These are phyloP conservation scores for Blumeria hordei DNA, from an alignment of 2,329 filamentous ascomycete species.

Conservation along the genomic window DNA sequence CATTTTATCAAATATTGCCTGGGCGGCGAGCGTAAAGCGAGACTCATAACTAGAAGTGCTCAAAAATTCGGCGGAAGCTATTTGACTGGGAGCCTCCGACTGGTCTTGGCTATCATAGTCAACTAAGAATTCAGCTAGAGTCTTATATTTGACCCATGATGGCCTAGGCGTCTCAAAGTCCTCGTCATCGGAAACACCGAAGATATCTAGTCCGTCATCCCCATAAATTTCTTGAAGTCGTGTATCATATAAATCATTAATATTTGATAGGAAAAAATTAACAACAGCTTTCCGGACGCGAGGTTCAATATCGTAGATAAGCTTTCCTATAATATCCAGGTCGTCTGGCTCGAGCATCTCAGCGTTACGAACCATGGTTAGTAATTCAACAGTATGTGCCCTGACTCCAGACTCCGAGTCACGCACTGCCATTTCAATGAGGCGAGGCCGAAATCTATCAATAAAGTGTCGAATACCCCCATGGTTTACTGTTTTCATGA, in stretches of 20 bases:
- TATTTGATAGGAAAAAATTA: conserved; percentile 70
- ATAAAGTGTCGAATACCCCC: conserved; percentile 66
- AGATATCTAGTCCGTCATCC: conserved; percentile 43
- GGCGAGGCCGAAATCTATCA: conserved; percentile 62
- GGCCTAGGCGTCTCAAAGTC: conserved; percentile 52
- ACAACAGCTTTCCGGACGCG: conserved; percentile 74
- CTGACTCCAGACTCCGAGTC: conserved; percentile 67
- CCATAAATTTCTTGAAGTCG: conserved; percentile 71
- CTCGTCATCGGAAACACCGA: conserved; percentile 47
- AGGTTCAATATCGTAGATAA: conserved; percentile 72
- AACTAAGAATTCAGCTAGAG: conserved; percentile 59
- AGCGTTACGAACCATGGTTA: conserved; percentile 59
- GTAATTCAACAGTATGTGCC: conserved; percentile 53
- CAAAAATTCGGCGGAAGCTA: conserved; percentile 21
- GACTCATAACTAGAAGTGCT: conserved; percentile 48
- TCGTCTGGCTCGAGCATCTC: conserved; percentile 80
- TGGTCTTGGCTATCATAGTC: conserved; percentile 53
- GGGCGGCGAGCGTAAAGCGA: conserved; percentile 63
- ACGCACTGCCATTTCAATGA: conserved; percentile 79
- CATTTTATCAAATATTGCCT: conserved; percentile 64
- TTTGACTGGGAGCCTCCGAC: conserved; percentile 27
- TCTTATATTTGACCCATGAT: conserved; percentile 83
- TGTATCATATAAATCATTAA: conserved; percentile 56
- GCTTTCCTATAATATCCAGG: conserved; percentile 63
- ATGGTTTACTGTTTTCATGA: conserved; percentile 64